phyloP scores from a whole-genome alignment of 192 early-diverging fungal genomes.

The Umbelopsis isabellina region DNA sequence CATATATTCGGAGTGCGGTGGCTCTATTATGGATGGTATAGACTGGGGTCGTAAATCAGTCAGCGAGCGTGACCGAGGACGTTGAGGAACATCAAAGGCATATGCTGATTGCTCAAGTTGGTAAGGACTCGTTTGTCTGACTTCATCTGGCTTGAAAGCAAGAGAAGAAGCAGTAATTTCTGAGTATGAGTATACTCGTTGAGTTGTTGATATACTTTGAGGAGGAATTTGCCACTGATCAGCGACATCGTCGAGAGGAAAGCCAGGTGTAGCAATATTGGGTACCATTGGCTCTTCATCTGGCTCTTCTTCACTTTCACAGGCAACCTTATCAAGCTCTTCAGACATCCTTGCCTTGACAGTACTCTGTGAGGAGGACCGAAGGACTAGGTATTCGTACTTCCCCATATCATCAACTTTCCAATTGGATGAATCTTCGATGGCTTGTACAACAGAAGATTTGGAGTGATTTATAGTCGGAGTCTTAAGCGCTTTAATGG shows the following conservation, averaged over 20 bases:
- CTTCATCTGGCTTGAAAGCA: constrained; percentile 4
- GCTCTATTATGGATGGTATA: not conserved
- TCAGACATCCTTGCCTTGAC: not conserved
- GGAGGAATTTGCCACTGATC: constrained; percentile 8
- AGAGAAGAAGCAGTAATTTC: constrained; percentile 1
- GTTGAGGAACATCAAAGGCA: not conserved
- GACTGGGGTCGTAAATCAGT: not conserved
- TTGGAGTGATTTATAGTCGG: not conserved
- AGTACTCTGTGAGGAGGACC: constrained; percentile 5
- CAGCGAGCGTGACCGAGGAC: not conserved
- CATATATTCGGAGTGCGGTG: not conserved
- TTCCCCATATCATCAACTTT: constrained; percentile 17
- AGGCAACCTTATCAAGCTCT: constrained; percentile 12
- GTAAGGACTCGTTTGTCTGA: not conserved
- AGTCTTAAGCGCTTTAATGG: constrained; percentile 22
- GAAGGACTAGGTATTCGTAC: constrained; percentile 13
- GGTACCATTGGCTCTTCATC: not conserved
- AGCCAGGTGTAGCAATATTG: not conserved
- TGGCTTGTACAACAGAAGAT: not conserved
- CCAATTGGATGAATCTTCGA: not conserved
- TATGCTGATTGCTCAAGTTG: not conserved
- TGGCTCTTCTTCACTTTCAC: not conserved
- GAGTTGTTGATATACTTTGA: constrained; percentile 2
- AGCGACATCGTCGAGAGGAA: constrained; percentile 5
- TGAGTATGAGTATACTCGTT: not conserved